These are phyloP conservation scores for Esteya vermicola DNA, from an alignment of 2,329 filamentous ascomycete species.

Conservation along the genomic window DNA sequence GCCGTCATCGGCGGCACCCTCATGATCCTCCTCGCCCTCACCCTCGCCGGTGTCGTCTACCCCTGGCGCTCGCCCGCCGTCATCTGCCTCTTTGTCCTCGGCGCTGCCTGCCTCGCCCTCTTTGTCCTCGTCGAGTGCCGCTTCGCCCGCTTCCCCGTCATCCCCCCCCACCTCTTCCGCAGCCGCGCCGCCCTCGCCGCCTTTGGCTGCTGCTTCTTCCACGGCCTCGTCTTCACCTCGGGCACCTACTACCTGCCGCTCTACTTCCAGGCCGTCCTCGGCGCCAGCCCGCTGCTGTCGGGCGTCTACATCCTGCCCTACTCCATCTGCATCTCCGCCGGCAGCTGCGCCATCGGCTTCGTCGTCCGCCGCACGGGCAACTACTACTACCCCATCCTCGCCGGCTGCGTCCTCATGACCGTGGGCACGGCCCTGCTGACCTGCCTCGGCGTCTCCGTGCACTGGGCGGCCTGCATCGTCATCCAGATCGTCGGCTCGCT, in stretches of 20 bases:
- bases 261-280: slow-evolving; percentile 68
- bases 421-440: slow-evolving; percentile 45
- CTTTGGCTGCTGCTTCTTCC: slow-evolving; percentile 53
- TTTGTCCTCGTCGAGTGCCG: slow-evolving; percentile 64
- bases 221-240: slow-evolving; percentile 66
- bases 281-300: slow-evolving; percentile 52
- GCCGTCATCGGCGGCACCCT: slow-evolving; percentile 62
- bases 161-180: slow-evolving; percentile 59
- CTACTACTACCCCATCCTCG: slow-evolving; percentile 40
- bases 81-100: slow-evolving; percentile 66
- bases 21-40: slow-evolving; percentile 75
- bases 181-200: slow-evolving; percentile 50
- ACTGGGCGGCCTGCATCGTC: slow-evolving; percentile 31
- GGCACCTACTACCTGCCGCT: slow-evolving; percentile 69
- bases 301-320: slow-evolving; percentile 63
- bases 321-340: slow-evolving; percentile 38
- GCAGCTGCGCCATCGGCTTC: slow-evolving; percentile 26
- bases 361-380: slow-evolving; percentile 39
- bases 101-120: slow-evolving; percentile 43
- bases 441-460: slow-evolving; percentile 34
- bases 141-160: slow-evolving; percentile 62
- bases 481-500: slow-evolving; percentile 47
- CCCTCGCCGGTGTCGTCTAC: slow-evolving; percentile 63
- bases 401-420: slow-evolving; percentile 38
- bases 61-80: slow-evolving; percentile 66